Conservation (phyloP, 148 eudicot species). For the Selenicereus undatus region DNA sequence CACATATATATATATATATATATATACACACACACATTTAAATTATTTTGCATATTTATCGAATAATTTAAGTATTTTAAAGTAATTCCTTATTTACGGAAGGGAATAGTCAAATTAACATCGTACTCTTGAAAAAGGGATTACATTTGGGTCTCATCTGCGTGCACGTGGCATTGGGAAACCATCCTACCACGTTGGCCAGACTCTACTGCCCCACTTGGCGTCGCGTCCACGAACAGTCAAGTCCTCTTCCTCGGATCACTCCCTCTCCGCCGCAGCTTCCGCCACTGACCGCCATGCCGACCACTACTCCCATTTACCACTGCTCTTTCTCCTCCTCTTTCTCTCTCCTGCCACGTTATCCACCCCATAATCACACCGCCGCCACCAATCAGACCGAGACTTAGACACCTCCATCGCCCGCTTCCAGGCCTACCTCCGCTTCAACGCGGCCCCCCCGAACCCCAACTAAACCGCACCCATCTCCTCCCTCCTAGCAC, state of each 20-base stretch:
- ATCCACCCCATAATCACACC: not conserved
- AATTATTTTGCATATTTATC: too few relatives aligned
- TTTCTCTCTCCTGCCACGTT: not conserved
- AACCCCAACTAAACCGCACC: slow-evolving; percentile 63
- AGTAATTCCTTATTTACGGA: too few relatives aligned
- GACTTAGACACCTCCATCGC: slow-evolving; percentile 28
- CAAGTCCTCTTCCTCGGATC: not conserved
- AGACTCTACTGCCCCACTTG: not conserved
- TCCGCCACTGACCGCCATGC: not conserved
- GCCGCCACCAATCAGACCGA: not conserved
- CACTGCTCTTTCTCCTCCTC: slow-evolving; percentile 18
- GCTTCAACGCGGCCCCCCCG: slow-evolving; percentile 80
- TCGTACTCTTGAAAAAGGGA: too few relatives aligned
- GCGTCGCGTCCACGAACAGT: not conserved
- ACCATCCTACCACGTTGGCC: not conserved
- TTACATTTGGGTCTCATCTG: too few relatives aligned
- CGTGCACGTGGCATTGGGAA: not conserved
- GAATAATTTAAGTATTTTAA: too few relatives aligned
- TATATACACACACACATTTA: too few relatives aligned
- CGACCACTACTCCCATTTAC: not conserved
- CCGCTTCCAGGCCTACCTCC: slow-evolving; percentile 65
- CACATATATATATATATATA: too few relatives aligned
- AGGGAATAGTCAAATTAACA: too few relatives aligned
- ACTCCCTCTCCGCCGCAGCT: not conserved
- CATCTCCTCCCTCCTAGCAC: slow-evolving; percentile 42